These are phyloP conservation scores for Alternaria panax DNA, from an alignment of 2,329 filamentous ascomycete species.

Conservation along the genomic window DNA sequence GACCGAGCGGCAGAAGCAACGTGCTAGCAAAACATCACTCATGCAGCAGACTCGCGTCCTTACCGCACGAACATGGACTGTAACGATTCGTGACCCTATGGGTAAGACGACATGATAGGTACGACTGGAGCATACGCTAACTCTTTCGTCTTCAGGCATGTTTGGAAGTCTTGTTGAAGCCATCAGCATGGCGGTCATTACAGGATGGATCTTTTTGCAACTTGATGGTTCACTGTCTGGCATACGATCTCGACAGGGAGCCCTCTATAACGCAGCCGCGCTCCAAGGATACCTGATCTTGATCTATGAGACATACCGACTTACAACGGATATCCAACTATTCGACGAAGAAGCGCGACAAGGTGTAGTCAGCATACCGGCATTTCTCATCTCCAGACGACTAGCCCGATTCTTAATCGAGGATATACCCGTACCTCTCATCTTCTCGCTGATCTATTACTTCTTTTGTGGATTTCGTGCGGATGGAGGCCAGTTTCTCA, in stretches of 20 bases:
- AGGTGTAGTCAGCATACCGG: conserved; percentile 72
- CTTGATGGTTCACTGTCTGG: conserved; percentile 71
- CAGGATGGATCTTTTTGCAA: conserved; percentile 75
- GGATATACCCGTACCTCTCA: conserved; percentile 74
- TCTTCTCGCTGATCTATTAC: conserved; percentile 76
- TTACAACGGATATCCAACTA: conserved; percentile 76
- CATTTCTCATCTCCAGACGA: conserved; percentile 74
- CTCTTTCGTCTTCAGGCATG: conserved; percentile 51
- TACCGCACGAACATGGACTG: conserved; percentile 72
- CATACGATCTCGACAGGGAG: conserved; percentile 76
- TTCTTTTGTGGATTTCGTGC: conserved; percentile 79
- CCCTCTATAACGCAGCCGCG: conserved; percentile 73
- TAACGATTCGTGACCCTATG: conserved; percentile 78
- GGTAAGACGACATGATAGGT: conserved; percentile 50
- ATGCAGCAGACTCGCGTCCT: conserved; percentile 70
- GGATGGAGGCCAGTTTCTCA: conserved; percentile 70
- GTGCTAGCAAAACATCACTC: conserved; percentile 62
- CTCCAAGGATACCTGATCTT: conserved; percentile 80
- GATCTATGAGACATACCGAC: conserved; percentile 76
- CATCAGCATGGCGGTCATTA: conserved; percentile 73
- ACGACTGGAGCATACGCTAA: neutral
- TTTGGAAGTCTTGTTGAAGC: conserved; percentile 73
- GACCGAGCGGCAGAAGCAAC: conserved; percentile 18
- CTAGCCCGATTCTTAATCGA: conserved; percentile 73
- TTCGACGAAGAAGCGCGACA: conserved; percentile 80